phyloP scores from a whole-genome alignment of 306 rosid genomes.

The Echinosophora koreensis region DNA sequence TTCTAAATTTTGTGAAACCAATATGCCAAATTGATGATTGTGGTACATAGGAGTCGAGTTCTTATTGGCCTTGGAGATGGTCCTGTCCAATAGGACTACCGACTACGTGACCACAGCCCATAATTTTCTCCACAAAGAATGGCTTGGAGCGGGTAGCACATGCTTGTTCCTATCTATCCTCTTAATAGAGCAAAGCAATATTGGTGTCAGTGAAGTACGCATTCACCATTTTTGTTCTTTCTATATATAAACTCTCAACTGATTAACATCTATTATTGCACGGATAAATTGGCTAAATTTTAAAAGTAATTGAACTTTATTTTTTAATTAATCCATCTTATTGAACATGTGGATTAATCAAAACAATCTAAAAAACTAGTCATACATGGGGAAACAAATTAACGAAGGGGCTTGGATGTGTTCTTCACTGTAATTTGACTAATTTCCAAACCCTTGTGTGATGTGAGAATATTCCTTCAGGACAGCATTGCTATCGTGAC shows the following conservation, averaged over 20 bases:
- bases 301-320: not conserved
- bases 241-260: not conserved
- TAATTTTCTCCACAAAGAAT: not conserved
- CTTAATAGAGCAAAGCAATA: not conserved
- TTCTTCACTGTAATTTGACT: no score
- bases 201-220: constrained; percentile 4
- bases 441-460: no score
- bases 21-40: constrained; percentile 34
- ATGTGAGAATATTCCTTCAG: no score
- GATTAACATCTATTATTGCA: constrained; percentile 16
- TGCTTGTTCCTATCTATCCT: not conserved
- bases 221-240: not conserved
- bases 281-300: not conserved
- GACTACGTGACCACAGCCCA: constrained; percentile 24
- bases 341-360: no score
- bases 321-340: not conserved
- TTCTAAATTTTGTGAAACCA: constrained; percentile 47
- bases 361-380: no score
- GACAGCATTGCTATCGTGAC: no score
- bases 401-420: no score
- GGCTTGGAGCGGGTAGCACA: constrained; percentile 11
- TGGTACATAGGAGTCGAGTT: constrained; percentile 23
- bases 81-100: not conserved
- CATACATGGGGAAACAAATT: no score
- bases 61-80: constrained; percentile 35